Conservation (phyloP, 2,329 filamentous ascomycete genomes). For the Metarhizium anisopliae region DNA sequence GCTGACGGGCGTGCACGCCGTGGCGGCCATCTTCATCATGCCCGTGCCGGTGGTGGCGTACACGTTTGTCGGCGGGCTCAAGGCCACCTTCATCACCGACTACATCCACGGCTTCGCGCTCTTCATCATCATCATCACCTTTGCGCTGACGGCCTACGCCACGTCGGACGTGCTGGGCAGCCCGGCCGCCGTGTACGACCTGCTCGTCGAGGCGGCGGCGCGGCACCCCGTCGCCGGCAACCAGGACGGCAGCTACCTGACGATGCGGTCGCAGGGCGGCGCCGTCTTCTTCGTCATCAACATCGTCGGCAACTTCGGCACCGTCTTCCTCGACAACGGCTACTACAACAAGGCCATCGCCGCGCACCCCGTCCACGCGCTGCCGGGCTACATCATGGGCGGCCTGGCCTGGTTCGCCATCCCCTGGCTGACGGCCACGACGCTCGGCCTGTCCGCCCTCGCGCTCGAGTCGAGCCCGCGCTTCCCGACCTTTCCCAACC, state of each 20-base stretch:
- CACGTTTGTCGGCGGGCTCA: constrained; percentile 70
- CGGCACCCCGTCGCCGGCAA: constrained; percentile 73
- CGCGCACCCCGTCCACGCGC: constrained; percentile 72
- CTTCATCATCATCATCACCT: constrained; percentile 76
- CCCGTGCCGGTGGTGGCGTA: constrained; percentile 49
- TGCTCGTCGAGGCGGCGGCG: constrained; percentile 58
- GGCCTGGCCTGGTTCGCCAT: constrained; percentile 89
- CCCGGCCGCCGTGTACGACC: constrained; percentile 68
- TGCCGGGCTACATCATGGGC: constrained; percentile 82
- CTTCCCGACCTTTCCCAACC: constrained; percentile 64
- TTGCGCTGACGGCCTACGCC: constrained; percentile 74
- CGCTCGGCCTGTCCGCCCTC: constrained; percentile 75
- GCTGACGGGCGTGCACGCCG: constrained; percentile 42
- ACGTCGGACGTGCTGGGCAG: constrained; percentile 65
- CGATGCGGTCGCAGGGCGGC: constrained; percentile 64
- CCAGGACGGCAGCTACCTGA: constrained; percentile 72
- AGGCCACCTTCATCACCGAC: constrained; percentile 79
- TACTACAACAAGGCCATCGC: constrained; percentile 95
- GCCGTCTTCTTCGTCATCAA: constrained; percentile 90
- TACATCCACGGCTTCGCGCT: constrained; percentile 82
- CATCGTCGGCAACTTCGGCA: constrained; percentile 72
- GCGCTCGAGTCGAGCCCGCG: constrained; percentile 65
- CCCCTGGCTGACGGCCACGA: constrained; percentile 81
- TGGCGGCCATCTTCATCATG: constrained; percentile 52
- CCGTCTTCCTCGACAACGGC: constrained; percentile 78